A percentile compares a stretch with the other conserved stretches of the same genome.
phyloP scores from a whole-genome alignment of 208 protist genomes.

The Trypanosoma caninum region DNA sequence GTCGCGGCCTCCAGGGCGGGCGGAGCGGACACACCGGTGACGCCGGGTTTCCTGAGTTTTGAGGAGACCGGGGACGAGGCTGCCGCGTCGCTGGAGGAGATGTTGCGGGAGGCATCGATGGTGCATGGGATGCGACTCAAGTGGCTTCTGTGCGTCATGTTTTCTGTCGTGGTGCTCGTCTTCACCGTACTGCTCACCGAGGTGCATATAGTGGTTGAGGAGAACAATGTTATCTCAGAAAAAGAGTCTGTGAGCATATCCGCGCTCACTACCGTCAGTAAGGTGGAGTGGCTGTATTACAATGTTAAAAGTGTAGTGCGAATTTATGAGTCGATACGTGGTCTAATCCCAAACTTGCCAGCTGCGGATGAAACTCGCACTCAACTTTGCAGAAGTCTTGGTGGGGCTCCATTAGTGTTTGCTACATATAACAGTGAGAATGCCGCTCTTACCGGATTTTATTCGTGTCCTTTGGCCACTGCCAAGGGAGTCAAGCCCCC shows the following conservation, averaged over 20 bases:
- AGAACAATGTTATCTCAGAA: conserved; percentile 30
- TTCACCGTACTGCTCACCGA: conserved; percentile 51
- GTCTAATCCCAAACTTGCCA: too few species aligned
- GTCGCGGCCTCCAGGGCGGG: too few species aligned
- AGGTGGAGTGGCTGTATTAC: conserved; percentile 30
- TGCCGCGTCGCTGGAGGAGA: conserved; percentile 26
- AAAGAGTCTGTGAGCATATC: conserved; percentile 34
- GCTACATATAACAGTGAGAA: conserved; percentile 13
- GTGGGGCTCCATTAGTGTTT: conserved; percentile 17
- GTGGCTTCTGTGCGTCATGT: conserved; percentile 63
- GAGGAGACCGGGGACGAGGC: background rate
- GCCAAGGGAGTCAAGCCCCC: background rate
- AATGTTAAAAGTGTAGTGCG: conserved; percentile 23
- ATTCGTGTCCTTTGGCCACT: background rate
- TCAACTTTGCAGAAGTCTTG: conserved; percentile 10
- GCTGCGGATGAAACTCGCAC: background rate
- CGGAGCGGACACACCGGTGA: background rate
- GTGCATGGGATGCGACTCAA: conserved; percentile 54
- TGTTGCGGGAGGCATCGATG: conserved; percentile 52
- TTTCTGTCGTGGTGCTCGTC: conserved; percentile 48
- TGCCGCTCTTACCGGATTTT: background rate
- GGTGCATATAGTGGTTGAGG: conserved; percentile 51
- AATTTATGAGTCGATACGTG: background rate
- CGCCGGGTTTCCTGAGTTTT: background rate
- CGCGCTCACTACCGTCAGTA: conserved; percentile 26